Evolutionary conservation across 148 eudicot species (phyloP), one percentile per base, ranked within the genome.

Genomic region (Cornus suecica): DNA sequence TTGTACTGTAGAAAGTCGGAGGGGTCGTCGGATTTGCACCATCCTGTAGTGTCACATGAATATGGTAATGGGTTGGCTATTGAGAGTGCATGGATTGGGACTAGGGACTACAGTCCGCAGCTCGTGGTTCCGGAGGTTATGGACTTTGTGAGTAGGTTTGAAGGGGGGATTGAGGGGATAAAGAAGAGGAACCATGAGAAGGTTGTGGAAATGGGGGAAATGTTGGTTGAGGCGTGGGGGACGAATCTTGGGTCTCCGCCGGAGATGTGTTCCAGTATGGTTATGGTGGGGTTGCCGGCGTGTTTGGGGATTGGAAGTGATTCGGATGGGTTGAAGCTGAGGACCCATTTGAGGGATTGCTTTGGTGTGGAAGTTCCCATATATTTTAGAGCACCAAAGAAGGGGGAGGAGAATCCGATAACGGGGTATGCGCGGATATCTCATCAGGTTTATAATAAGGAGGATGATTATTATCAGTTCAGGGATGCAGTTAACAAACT

Each of bases 381-480:
- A 27, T 87, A 90, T 69, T 91, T 76, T 62, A 76, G 93, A 60
- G 89, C 82, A 8, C 87, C 90, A 2, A 74, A 68, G 81, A 87
- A 85, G 26, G 89, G 82, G 5, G 92, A 90, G 70, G 83, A 79
- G 52, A 79, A 83, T 71, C 74, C 80, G 29, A 56, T 88, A 10
- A 89, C 93, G 8, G 97, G 89, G 4, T 91, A 89, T 88, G 93
- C 90, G 52, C 82, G 97, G 74, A 90, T 91, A 84, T 91, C 97
- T 58, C 89, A 91, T 83, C 97, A 91, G 75, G 85, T 91, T 69
- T 91, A 91, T 66, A 91, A 89, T 41, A 82, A 69, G 0, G 76
- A 76, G 77, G 92, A 84, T 66, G 97, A 91, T 71, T 90, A 91
- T 71, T 61, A 81, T 63, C 85, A 71, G 82, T 83, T 91, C 2